These are phyloP conservation scores for Mycena polygramma DNA, from an alignment of 768 basidiomycete genomes.

Conservation along the genomic window DNA sequence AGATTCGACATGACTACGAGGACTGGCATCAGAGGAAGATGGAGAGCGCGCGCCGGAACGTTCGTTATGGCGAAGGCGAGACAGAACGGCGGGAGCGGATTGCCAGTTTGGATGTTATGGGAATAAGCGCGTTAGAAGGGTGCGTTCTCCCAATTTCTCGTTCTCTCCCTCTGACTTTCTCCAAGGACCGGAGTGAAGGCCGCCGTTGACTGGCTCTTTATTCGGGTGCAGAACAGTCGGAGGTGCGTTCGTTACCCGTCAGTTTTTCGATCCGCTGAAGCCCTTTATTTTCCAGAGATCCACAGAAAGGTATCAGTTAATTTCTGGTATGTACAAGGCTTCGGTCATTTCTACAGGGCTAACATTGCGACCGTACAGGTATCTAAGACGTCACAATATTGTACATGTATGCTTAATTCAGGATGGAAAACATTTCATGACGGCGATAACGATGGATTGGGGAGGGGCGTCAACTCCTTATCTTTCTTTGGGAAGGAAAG, in stretches of 20 bases:
- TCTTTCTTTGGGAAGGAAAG: too few species aligned
- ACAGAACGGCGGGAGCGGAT: constrained; percentile 65
- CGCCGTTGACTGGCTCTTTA: constrained; percentile 95
- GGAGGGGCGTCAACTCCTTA: too few species aligned
- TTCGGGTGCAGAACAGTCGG: constrained; percentile 91
- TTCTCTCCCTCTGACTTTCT: constrained; percentile 3
- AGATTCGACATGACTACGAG: constrained; percentile 91
- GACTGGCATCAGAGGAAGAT: constrained; percentile 86
- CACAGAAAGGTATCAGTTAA: constrained; percentile 39
- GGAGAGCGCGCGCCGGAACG: constrained; percentile 72
- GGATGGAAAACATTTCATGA: not conserved
- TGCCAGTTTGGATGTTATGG: constrained; percentile 90
- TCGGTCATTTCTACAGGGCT: too few species aligned
- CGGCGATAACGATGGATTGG: not conserved
- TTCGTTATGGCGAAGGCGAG: constrained; percentile 59
- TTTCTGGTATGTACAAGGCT: not conserved
- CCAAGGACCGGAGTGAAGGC: constrained; percentile 88
- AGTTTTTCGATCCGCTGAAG: not conserved
- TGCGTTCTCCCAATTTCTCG: constrained; percentile 49
- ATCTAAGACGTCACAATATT: too few species aligned
- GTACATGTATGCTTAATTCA: not conserved
- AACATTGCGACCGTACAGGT: not conserved
- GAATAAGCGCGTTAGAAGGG: constrained; percentile 93
- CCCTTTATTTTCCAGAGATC: constrained; percentile 35
- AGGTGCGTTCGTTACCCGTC: constrained; percentile 52